These are phyloP conservation scores for Chamaenerion angustifolium DNA, from an alignment of 345 rosid species.

Conservation along the genomic window DNA sequence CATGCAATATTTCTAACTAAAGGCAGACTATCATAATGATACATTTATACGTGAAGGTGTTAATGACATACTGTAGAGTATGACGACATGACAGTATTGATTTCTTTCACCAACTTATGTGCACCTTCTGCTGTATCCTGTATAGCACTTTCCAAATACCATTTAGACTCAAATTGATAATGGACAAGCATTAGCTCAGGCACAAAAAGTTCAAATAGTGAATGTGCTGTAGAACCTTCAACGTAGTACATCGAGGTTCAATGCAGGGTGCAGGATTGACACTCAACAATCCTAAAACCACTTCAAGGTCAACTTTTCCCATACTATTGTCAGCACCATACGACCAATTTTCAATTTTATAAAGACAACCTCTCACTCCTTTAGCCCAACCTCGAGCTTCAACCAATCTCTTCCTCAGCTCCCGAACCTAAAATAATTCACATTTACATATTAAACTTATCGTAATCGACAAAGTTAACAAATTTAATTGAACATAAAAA, in stretches of 20 bases:
- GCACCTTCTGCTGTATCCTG: conserved; percentile 65
- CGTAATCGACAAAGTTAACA: conserved; percentile 2
- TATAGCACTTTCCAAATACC: conserved; percentile 5
- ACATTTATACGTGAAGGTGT: neutral
- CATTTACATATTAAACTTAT: no score
- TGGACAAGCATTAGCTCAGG: neutral
- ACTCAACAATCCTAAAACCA: conserved; percentile 35
- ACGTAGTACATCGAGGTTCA: conserved; percentile 41
- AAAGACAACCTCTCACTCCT: conserved; percentile 44
- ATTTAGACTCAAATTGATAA: neutral
- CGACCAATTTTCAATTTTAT: conserved; percentile 35
- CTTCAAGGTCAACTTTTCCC: conserved; percentile 36
- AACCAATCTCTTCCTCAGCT: conserved; percentile 37
- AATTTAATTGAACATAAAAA: neutral
- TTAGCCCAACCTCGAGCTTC: conserved; percentile 62
- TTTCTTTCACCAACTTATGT: conserved; percentile 35
- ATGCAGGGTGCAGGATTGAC: conserved; percentile 49
- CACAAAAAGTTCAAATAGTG: conserved; percentile 6
- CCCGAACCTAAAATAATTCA: conserved; percentile 39
- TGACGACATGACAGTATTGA: conserved; percentile 37
- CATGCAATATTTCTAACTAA: no score
- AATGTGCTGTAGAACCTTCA: conserved; percentile 45
- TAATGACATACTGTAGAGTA: conserved; percentile 30
- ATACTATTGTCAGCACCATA: conserved; percentile 12
- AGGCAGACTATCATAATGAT: no score